phyloP scores from a whole-genome alignment of 2,329 filamentous ascomycete genomes.

The Zalaria obscura region DNA sequence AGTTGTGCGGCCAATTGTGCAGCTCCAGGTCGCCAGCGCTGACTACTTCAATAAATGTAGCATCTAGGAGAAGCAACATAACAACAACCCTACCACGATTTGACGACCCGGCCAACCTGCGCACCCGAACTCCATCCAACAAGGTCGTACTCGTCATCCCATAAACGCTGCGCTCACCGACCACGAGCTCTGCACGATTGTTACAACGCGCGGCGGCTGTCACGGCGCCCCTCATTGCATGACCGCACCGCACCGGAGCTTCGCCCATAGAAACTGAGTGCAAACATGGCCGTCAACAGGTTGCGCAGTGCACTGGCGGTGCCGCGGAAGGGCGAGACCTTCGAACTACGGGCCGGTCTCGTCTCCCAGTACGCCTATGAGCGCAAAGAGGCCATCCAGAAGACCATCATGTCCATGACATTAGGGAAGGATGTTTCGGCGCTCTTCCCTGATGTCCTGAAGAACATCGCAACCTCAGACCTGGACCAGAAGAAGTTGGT shows the following conservation, averaged over 20 bases:
- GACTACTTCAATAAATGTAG: background rate
- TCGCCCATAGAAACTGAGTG: background rate
- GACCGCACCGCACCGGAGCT: background rate
- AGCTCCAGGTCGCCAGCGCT: background rate
- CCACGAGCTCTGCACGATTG: too few species aligned
- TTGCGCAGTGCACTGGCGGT: slow-evolving; percentile 87
- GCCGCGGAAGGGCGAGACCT: slow-evolving; percentile 94
- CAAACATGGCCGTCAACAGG: slow-evolving; percentile 80
- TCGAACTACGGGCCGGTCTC: slow-evolving; percentile 86
- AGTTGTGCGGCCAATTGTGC: background rate
- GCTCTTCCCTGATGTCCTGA: slow-evolving; percentile 91
- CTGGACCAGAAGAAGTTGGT: slow-evolving; percentile 99
- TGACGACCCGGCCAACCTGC: too few species aligned
- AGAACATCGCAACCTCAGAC: slow-evolving; percentile 93
- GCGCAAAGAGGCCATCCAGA: slow-evolving; percentile 96
- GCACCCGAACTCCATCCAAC: too few species aligned
- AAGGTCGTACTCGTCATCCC: too few species aligned
- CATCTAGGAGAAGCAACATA: background rate
- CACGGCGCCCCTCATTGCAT: background rate
- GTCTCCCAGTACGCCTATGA: slow-evolving; percentile 99
- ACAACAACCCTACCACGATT: background rate
- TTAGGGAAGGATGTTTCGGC: slow-evolving; percentile 96
- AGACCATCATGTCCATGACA: slow-evolving; percentile 99
- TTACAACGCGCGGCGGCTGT: too few species aligned
- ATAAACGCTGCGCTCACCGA: too few species aligned